These are phyloP conservation scores for Solanum virginianum DNA, from an alignment of 257 asterid genomes.

Conservation along the genomic window DNA sequence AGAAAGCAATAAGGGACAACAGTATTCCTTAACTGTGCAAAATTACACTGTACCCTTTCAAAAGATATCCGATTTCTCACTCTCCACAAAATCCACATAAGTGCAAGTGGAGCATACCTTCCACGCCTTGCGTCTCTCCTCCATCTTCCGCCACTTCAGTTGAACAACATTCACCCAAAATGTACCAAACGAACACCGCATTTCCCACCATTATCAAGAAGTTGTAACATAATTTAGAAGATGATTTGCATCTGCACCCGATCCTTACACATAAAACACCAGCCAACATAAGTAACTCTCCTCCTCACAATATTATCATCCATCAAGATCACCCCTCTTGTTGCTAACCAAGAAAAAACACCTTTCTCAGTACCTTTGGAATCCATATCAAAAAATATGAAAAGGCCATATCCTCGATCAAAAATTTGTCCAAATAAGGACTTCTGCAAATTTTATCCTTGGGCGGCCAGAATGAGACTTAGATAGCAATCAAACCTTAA, in stretches of 20 bases:
- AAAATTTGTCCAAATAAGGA: background rate
- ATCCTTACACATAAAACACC: background rate
- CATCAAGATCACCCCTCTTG: background rate
- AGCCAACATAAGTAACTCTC: background rate
- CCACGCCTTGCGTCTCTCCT: background rate
- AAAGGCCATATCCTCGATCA: background rate
- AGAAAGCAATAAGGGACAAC: background rate
- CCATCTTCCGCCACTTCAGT: background rate
- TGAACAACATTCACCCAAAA: background rate
- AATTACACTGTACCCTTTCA: background rate
- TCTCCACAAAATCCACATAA: background rate
- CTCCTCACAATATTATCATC: background rate
- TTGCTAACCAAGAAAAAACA: background rate
- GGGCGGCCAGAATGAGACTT: background rate
- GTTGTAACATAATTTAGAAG: background rate
- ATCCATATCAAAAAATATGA: background rate
- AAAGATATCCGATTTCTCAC: background rate
- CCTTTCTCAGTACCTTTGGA: background rate
- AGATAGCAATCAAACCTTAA: background rate
- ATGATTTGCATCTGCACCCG: background rate
- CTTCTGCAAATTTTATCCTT: background rate
- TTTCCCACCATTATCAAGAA: background rate
- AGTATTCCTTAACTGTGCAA: background rate
- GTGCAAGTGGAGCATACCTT: background rate
- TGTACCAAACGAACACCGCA: background rate